Evolutionary conservation across 2,329 filamentous ascomycete species (phyloP), one percentile per base, ranked within the genome.

Genomic region (Coniella vitis): DNA sequence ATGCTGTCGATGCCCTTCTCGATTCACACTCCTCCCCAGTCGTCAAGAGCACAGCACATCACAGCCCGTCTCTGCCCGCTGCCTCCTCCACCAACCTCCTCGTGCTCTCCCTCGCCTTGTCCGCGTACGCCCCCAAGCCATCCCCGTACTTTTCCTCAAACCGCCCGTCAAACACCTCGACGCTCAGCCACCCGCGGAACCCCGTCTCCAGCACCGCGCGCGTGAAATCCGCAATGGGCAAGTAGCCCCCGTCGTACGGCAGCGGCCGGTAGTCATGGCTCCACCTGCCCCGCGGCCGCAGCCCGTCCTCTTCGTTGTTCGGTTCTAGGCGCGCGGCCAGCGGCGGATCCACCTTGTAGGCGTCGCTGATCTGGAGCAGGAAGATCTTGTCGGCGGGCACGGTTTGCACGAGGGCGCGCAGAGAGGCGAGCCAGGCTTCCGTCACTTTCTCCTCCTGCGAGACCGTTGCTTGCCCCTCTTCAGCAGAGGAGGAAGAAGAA

Each of bases 281-380:
- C 86, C 86, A 90, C 29, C 75, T 68, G 0, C 75, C 82, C 31
- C 83, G 69, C 0, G 85, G 80, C 25, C 81, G 65, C 38, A 83
- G 57, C 0, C 81, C 83, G 5, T 68, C 64, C 20, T 75, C 67
- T n/a, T n/a, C n/a, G 31, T 78, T 71, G 21, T 52, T n/a, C 4
- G 38, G 34, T 14, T 47, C 50, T 0, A 62, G 57, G 38, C 75
- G 63, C 4, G 70, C 66, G 19, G 71, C 63, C 4, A 90, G 60
- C 0, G 84, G 81, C 4, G 71, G 65, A 0, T 70, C 67, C 34
- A 80, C 73, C 56, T 74, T 79, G 60, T 89, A 90, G 0, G 81
- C 87, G 61, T 91, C 86, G 3, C 78, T 84, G 46, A 90, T 82
- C 61, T 90, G 86, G 3, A 90, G 62, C 0, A 90, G 67, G 60